Evolutionary conservation across 2,329 filamentous ascomycete genomes (phyloP), one percentile per base, ranked within the genome.

Genomic region (Bertia moriformis): DNA sequence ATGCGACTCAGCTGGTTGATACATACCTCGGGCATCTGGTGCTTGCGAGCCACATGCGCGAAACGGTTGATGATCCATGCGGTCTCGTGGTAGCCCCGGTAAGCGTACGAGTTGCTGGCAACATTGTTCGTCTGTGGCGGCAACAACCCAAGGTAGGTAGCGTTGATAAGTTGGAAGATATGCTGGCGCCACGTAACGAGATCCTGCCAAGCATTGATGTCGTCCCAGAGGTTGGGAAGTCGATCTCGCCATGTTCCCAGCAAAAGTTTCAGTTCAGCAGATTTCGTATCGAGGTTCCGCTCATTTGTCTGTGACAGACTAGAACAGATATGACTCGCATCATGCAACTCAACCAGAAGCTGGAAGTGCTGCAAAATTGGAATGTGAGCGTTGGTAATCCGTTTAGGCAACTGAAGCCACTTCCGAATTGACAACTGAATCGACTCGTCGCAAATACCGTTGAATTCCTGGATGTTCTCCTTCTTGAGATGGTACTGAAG

Each of bases 51-150:
- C 32, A 98, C 91, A 54, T 98, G 91, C 1, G 91, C 93, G 52
- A 98, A 99, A 14, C 91, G 75, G 58, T 99, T 99, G 60, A 99
- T 98, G 49, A 98, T 99, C 91, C 91, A 99, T 2, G 91, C 91
- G 12, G 91, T 98, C 62, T 99, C 91, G 51, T 99, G 91, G 54
- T 94, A 98, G 18, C 91, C 91, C 35, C 91, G 78, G 56, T 98
- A 99, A 0, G 91, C 91, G 57, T 91, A 96, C 0, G 88, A 95
- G 37, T 89, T 89, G 41, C 86, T 87, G 40, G 83, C 84, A 1
- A 87, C 76, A 48, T 86, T 91, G 54, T 83, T 80, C 18, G 3
- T 81, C 51, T 84, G 80, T 14, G 74, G 78, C 2, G 87, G 88
- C 29, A 96, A 65, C 36, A 98, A 71, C 40, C 78, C 74, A 10